A percentile compares a stretch with the other conserved stretches of the same genome.
These are phyloP conservation scores for Pseudogymnoascus sp. DNA, from an alignment of 2,329 filamentous ascomycete genomes.

Conservation along the genomic window DNA sequence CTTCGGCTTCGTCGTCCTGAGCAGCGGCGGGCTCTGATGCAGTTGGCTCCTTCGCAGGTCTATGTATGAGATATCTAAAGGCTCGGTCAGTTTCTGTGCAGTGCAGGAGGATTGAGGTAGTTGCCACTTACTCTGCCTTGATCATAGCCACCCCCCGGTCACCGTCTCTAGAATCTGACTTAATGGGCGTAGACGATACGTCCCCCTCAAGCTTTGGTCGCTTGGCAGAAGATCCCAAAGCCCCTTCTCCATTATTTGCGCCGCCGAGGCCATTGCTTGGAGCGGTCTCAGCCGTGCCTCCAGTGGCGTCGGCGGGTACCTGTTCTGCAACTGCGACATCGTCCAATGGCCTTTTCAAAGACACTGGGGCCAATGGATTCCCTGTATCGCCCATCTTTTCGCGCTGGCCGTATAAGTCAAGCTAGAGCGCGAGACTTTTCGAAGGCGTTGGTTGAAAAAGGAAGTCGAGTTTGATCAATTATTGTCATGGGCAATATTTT, in stretches of 20 bases:
- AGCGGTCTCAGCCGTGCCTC: neutral
- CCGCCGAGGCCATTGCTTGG: slow-evolving; percentile 2
- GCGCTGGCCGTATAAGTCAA: neutral
- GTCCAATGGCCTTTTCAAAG: neutral
- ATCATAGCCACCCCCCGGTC: slow-evolving; percentile 26
- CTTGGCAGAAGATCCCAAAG: slow-evolving; percentile 43
- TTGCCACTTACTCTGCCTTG: slow-evolving; percentile 25
- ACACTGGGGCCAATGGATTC: neutral
- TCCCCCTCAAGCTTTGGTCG: slow-evolving; percentile 44
- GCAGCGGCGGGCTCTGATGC: slow-evolving; percentile 19
- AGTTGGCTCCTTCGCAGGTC: slow-evolving; percentile 10
- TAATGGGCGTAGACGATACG: neutral
- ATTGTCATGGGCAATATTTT: slow-evolving; percentile 7
- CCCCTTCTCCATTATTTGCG: neutral
- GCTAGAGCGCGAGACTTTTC: neutral
- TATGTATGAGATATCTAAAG: slow-evolving; percentile 24
- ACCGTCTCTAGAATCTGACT: slow-evolving; percentile 17
- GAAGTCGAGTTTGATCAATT: neutral
- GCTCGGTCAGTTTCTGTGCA: neutral
- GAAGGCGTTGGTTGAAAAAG: neutral
- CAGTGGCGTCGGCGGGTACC: neutral
- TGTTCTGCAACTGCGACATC: neutral
- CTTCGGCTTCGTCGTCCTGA: slow-evolving; percentile 49
- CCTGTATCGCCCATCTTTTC: neutral
- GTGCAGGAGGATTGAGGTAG: neutral